These are phyloP conservation scores for Xylaria nigripes DNA, from an alignment of 495 filamentous ascomycete species.

Conservation along the genomic window DNA sequence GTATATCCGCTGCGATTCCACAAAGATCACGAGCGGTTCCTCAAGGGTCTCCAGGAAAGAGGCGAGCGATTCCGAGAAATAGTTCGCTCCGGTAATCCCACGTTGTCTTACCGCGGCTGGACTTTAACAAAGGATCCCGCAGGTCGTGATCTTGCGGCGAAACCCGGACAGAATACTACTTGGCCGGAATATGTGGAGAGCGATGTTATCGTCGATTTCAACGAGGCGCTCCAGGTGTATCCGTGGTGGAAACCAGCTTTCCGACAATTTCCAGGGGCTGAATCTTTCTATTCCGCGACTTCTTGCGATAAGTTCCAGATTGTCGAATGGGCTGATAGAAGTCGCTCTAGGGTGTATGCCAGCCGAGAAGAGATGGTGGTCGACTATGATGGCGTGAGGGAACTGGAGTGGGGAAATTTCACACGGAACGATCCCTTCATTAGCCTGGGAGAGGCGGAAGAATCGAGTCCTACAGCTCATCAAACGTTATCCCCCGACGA, in stretches of 20 bases:
- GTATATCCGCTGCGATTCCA: conserved; percentile 52
- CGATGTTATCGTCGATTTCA: conserved; percentile 44
- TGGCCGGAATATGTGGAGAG: conserved; percentile 37
- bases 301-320: conserved; percentile 23
- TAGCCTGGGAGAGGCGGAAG: not conserved
- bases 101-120: conserved; percentile 37
- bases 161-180: conserved; percentile 18
- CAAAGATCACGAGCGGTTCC: conserved; percentile 32
- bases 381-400: conserved; percentile 14
- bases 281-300: conserved; percentile 16
- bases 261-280: conserved; percentile 15
- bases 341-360: conserved; percentile 19
- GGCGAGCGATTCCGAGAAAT: conserved; percentile 41
- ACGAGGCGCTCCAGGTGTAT: conserved; percentile 34
- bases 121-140: conserved; percentile 27
- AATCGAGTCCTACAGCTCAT: conserved; percentile 15
- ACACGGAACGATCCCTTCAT: conserved; percentile 1
- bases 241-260: conserved; percentile 26
- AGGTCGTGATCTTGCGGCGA: conserved; percentile 11
- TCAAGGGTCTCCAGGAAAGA: conserved; percentile 32
- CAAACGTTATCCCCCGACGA: conserved; percentile 25
- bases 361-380: conserved; percentile 22
- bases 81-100: conserved; percentile 35
- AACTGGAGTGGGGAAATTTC: conserved; percentile 9
- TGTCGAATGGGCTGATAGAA: conserved; percentile 21